Percentiles rank a stretch among this genome's conserved stretches.
These are phyloP conservation scores for Cardamine occulta DNA, from an alignment of 345 rosid species.

Conservation along the genomic window DNA sequence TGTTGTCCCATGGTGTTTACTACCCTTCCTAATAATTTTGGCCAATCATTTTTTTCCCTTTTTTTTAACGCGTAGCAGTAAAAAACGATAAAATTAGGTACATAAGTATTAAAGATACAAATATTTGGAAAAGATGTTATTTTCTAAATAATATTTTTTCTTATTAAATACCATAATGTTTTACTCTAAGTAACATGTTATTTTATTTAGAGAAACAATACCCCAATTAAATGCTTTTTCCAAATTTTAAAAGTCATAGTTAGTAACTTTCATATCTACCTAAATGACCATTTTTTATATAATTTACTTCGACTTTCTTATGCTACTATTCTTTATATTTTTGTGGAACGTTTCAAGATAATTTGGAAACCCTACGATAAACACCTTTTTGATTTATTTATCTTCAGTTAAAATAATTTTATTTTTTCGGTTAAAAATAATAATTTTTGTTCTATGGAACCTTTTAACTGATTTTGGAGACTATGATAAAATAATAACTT, in stretches of 20 bases:
- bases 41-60: slow-evolving; percentile 12
- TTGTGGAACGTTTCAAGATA: neutral
- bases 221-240: neutral
- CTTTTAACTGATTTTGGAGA: neutral
- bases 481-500: slow-evolving; percentile 2
- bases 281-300: neutral
- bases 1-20: slow-evolving; percentile 22
- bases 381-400: neutral
- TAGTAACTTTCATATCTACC: neutral
- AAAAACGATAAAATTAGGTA: slow-evolving; percentile 26
- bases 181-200: neutral
- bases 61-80: slow-evolving; percentile 10
- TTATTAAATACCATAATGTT: neutral
- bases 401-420: too few species aligned
- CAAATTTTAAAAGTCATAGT: neutral
- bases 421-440: too few species aligned
- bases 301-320: neutral
- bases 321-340: neutral
- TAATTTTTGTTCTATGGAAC: neutral
- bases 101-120: neutral
- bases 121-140: neutral
- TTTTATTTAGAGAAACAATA: neutral
- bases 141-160: neutral
- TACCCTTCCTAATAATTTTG: slow-evolving; percentile 10
- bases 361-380: neutral